Base-by-base conservation (phyloP, 2,329 filamentous ascomycete genomes). In the Phaeosphaeria sp. region DNA sequence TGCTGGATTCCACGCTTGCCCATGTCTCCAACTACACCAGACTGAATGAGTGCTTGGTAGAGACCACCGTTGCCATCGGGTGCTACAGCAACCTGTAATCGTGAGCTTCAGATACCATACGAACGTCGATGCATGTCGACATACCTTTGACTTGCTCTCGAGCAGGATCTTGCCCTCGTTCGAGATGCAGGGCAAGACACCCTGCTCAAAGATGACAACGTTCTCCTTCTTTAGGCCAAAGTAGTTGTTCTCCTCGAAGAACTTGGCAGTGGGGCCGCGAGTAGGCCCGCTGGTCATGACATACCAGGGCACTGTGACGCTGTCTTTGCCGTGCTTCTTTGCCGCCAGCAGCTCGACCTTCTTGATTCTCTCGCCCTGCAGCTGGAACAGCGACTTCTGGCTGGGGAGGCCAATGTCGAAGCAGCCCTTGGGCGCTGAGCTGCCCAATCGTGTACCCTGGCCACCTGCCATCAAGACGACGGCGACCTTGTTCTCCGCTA, bases 211-310 rank as follows among this genome's bases (percentile, higher is more conserved):
- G 78, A 98, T 91, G 66, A 90, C 80, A 60, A 99, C 90, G 74
- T 99, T 95, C 77, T 90, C 88, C 79, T 91, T 86, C 66, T 89
- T 85, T 59, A 99, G 81, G 6, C 95, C 95, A 77, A 99, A 99
- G 83, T 93, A 98, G 56, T 87, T 86, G 83, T 98, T 85, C 79
- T 96, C 85, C 76, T 90, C 82, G 79, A 99, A 98, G 83, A 95
- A 99, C 61, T 90, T 84, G 83, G 97, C 91, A n/a, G 95, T 99
- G 42, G 93, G 92, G 60, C 87, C 88, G 66, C 93, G 87, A 7
- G 95, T 99, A 46, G 95, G 95, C 4, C 95, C 95, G 72, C 92
- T 97, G 71, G 95, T 99, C 95, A 99, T 99, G 79, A 99, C 92
- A 81, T 99, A 99, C 95, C 95, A 99, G 13, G 95, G 95, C 43